A percentile compares a stretch with the other conserved stretches of the same genome.
Conservation (phyloP, 306 rosid genomes). For the Glycyrrhiza uralensis region DNA sequence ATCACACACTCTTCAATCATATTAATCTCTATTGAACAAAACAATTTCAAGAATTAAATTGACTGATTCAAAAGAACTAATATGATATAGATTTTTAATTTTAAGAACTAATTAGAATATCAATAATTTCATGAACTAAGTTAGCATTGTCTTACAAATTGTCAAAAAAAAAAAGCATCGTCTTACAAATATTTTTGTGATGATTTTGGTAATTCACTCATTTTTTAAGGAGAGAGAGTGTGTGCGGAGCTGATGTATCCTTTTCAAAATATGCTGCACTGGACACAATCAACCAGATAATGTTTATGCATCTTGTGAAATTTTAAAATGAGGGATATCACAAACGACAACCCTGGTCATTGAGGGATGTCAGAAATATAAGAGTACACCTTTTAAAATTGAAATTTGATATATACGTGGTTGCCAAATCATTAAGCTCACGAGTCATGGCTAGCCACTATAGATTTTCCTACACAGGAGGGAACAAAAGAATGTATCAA, state of each 20-base stretch:
- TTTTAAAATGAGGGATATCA: background rate
- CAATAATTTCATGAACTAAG: no score
- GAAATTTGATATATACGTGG: background rate
- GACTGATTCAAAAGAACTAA: no score
- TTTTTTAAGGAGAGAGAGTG: background rate
- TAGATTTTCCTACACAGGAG: background rate
- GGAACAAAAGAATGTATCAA: slow-evolving; percentile 12
- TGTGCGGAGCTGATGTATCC: slow-evolving; percentile 3
- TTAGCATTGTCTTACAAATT: no score
- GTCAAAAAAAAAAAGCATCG: no score
- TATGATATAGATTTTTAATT: no score
- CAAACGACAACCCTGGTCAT: background rate
- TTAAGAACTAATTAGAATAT: no score
- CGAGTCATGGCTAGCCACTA: background rate
- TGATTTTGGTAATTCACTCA: no score
- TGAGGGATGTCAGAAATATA: background rate
- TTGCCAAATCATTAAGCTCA: background rate
- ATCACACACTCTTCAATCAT: no score
- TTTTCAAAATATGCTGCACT: slow-evolving; percentile 5
- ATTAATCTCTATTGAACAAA: no score
- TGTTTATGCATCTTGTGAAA: background rate
- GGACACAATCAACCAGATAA: background rate
- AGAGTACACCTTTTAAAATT: background rate
- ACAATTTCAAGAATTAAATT: no score
- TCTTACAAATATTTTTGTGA: no score